Base-by-base conservation (phyloP, 2,329 filamentous ascomycete species). In the Calonectria honghensis region DNA sequence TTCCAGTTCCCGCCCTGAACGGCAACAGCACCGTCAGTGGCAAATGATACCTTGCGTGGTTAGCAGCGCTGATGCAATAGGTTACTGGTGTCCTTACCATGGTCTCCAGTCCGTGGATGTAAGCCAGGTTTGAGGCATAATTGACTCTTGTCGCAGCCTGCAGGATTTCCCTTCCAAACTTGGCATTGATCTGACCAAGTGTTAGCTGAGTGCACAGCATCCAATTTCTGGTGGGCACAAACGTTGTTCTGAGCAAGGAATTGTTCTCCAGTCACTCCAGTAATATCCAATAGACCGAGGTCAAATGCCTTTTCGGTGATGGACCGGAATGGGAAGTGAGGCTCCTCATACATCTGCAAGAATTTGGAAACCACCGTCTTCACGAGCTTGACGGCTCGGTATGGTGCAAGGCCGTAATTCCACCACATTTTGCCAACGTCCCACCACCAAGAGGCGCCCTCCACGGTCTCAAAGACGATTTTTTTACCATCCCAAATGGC, bases 91-190 rank as follows among this genome's bases (percentile, higher is more conserved):
- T 39, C 73, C 82, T 68, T 73, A 91, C 91, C 94, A 98, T 95
- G 1, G 96, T 92, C 81, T 97, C 95, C 1, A 99, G 86, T 0
- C 95, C 97, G 81, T 98, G 96, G 63, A 98, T 97, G 45, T 92
- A 87, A n/a, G 88, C 91, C 16, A 98, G 85, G 79, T 98, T 98
- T 64, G 96, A 95, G 0, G 94, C 97, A 85, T 98, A 99, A 84
- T 98, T 98, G 76, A 98, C 96, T 27, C 97, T 91, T 0, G 97
- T 98, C 72, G 93, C 94, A 2, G 96, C 95, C 85, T 98, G 96
- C 32, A 98, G 92, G 63, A 99, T 91, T 66, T 99, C 95, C 18
- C 91, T 91, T 0, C 93, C 89, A 82, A 98, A 98, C 0, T 87
- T 83, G 0, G 88, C 86, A 31, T 90, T 88, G 71, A 98, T 92